phyloP scores from a whole-genome alignment of 352 stramenopile genomes.

The Pythium pectinolyticum region DNA sequence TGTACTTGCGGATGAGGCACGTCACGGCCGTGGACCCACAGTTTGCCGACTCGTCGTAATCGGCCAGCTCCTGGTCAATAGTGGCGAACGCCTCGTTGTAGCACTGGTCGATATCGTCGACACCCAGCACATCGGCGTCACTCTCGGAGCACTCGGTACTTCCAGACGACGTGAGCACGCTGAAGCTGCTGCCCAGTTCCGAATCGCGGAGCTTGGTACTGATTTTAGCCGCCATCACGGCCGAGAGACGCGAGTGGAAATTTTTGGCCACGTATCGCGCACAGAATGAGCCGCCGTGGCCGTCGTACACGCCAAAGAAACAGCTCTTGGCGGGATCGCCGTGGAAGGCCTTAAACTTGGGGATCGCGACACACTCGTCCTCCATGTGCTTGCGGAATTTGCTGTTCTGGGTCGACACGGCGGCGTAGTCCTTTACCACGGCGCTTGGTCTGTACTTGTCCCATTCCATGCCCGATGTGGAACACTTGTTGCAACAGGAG shows the following conservation, averaged over 20 bases:
- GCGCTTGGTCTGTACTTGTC: constrained; percentile 42
- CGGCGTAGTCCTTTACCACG: constrained; percentile 65
- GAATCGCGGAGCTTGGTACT: constrained; percentile 37
- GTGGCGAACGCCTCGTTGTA: constrained; percentile 59
- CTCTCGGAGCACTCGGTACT: constrained; percentile 35
- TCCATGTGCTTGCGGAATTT: constrained; percentile 82
- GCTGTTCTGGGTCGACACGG: constrained; percentile 79
- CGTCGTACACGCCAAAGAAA: constrained; percentile 86
- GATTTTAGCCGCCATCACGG: constrained; percentile 45
- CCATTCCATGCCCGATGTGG: constrained; percentile 26
- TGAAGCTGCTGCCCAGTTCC: constrained; percentile 39
- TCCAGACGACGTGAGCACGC: constrained; percentile 49
- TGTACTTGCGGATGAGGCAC: constrained; percentile 60
- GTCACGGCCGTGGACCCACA: constrained; percentile 79
- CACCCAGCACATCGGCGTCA: constrained; percentile 51
- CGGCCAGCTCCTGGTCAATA: constrained; percentile 63
- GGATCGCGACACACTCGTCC: constrained; percentile 79
- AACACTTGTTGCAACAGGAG: constrained; percentile 16
- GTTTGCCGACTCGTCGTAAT: constrained; percentile 64
- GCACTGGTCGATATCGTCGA: constrained; percentile 60
- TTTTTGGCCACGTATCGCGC: constrained; percentile 77
- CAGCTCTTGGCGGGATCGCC: constrained; percentile 61
- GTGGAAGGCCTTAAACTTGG: constrained; percentile 57
- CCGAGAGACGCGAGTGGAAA: constrained; percentile 57
- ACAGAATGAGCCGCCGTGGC: constrained; percentile 77